Percentiles rank a stretch among this genome's conserved stretches.
phyloP scores from a whole-genome alignment of 805 yeast genomes.

The Metschnikowia sp. region DNA sequence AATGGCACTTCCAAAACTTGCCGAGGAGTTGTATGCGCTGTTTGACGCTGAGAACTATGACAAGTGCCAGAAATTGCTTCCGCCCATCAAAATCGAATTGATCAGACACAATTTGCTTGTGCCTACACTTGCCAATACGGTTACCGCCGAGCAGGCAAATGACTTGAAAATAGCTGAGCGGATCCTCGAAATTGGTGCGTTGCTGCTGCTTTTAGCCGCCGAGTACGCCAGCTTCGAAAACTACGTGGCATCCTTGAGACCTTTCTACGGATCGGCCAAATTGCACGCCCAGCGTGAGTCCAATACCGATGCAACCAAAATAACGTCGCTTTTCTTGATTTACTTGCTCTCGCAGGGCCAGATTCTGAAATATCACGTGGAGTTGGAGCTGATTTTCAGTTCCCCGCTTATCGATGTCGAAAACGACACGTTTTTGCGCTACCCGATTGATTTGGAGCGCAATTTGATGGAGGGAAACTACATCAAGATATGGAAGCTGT shows the following conservation, averaged over 20 bases:
- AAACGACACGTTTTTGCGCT: slow-evolving; percentile 57
- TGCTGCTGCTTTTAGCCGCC: slow-evolving; percentile 64
- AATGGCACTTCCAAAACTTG: slow-evolving; percentile 65
- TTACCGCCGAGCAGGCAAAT: slow-evolving; percentile 42
- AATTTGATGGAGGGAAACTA: slow-evolving; percentile 97
- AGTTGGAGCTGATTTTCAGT: slow-evolving; percentile 68
- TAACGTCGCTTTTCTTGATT: slow-evolving; percentile 73
- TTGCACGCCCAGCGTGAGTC: slow-evolving; percentile 38
- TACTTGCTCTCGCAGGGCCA: slow-evolving; percentile 78
- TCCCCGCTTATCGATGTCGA: slow-evolving; percentile 58
- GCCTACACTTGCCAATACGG: slow-evolving; percentile 45
- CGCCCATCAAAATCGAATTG: slow-evolving; percentile 73
- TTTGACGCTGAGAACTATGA: slow-evolving; percentile 62
- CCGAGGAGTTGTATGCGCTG: slow-evolving; percentile 62
- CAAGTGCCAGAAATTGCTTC: slow-evolving; percentile 58
- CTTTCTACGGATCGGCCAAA: slow-evolving; percentile 57
- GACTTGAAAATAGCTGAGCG: slow-evolving; percentile 79
- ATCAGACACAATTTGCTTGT: slow-evolving; percentile 74
- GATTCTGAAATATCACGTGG: slow-evolving; percentile 86
- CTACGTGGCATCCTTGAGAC: slow-evolving; percentile 68
- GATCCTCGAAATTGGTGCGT: slow-evolving; percentile 84
- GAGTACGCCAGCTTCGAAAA: slow-evolving; percentile 68
- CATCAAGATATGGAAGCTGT: slow-evolving; percentile 81
- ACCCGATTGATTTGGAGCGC: slow-evolving; percentile 86
- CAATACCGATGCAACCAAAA: slow-evolving; percentile 48